A percentile compares a stretch with the other conserved stretches of the same genome.
These are phyloP conservation scores for Tetrapisispora nanseiensis DNA, from an alignment of 805 yeast genomes.

Conservation along the genomic window DNA sequence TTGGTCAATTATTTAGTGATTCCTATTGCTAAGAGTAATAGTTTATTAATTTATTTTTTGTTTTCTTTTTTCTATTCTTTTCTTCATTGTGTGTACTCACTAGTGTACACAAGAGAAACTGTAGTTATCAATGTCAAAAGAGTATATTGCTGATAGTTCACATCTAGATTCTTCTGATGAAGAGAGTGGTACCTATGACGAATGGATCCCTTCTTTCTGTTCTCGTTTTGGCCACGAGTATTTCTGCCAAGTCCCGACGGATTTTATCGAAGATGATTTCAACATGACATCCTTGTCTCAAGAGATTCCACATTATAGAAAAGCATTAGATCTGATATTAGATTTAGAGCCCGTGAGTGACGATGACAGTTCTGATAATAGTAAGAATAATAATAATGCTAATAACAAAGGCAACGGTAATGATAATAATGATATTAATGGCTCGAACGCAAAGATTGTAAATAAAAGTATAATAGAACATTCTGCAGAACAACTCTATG, in stretches of 20 bases:
- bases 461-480: slow-evolving; percentile 63
- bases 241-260: slow-evolving; percentile 85
- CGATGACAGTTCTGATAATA: slow-evolving; percentile 20
- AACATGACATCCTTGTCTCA: slow-evolving; percentile 82
- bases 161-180: slow-evolving; percentile 17
- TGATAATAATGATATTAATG: slow-evolving; percentile 8
- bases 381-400: slow-evolving; percentile 8
- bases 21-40: no score
- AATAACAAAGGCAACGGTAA: not conserved
- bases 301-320: slow-evolving; percentile 83
- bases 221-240: slow-evolving; percentile 76
- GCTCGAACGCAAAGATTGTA: slow-evolving; percentile 34
- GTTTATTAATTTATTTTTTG: not conserved
- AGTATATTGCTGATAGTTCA: slow-evolving; percentile 17
- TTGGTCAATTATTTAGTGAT: no score
- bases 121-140: slow-evolving; percentile 4
- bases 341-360: slow-evolving; percentile 58
- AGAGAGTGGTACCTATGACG: slow-evolving; percentile 35
- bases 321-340: slow-evolving; percentile 81
- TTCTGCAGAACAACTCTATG: slow-evolving; percentile 86
- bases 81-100: not conserved
- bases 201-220: slow-evolving; percentile 80
- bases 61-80: not conserved
- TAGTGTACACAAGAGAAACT: not conserved
- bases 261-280: slow-evolving; percentile 93